These are phyloP conservation scores for Stentor roeselii DNA, from an alignment of 73 alveolate species.

Conservation along the genomic window DNA sequence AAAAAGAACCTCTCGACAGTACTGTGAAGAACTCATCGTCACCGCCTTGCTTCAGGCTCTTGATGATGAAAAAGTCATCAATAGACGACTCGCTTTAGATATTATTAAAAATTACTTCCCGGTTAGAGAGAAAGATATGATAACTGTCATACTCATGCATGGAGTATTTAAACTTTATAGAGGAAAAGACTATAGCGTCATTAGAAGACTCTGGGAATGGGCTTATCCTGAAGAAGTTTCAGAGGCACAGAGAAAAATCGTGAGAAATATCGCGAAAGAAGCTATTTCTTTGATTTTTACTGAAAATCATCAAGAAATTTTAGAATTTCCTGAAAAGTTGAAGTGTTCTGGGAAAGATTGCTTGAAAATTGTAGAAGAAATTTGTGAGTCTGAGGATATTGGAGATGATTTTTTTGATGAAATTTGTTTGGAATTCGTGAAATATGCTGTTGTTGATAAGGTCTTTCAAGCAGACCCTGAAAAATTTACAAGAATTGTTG, in stretches of 20 bases:
- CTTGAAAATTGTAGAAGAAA: background rate
- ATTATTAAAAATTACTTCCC: conserved; percentile 17
- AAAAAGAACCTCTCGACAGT: background rate
- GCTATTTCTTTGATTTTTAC: background rate
- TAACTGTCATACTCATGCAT: background rate
- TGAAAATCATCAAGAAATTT: background rate
- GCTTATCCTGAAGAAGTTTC: conserved; percentile 2
- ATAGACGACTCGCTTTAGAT: background rate
- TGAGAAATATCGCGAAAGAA: background rate
- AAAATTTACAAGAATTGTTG: background rate
- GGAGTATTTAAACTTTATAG: background rate
- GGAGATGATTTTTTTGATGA: background rate
- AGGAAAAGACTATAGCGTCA: background rate
- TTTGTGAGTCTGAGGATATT: background rate
- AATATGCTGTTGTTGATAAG: background rate
- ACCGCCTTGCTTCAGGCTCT: conserved; percentile 6
- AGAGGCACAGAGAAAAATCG: background rate
- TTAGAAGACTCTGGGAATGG: conserved; percentile 25
- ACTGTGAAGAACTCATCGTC: background rate
- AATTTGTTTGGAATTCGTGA: background rate
- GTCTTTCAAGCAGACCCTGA: background rate
- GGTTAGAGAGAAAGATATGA: background rate
- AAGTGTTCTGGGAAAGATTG: background rate
- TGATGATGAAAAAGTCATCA: background rate
- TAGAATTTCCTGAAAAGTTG: background rate